phyloP scores from a whole-genome alignment of 495 filamentous ascomycete species.

The Aspergillus ellipticus region DNA sequence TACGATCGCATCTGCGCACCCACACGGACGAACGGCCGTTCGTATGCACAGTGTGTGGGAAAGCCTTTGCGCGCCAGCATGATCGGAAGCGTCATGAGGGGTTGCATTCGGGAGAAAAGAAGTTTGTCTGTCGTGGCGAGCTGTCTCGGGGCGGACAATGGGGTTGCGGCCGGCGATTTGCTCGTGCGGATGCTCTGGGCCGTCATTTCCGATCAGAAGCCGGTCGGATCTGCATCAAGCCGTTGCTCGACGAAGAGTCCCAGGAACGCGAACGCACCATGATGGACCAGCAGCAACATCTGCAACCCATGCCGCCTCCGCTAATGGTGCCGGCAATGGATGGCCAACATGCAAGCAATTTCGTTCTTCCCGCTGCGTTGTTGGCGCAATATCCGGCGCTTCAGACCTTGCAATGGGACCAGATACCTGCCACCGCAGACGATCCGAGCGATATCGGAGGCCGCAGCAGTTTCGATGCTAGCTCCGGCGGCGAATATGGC shows the following conservation, averaged over 20 bases:
- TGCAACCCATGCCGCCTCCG: conserved; percentile 41
- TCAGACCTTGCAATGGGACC: conserved; percentile 76
- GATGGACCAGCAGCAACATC: conserved; percentile 58
- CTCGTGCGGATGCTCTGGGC: conserved; percentile 90
- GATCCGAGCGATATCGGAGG: conserved; percentile 75
- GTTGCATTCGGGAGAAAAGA: conserved; percentile 89
- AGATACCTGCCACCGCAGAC: conserved; percentile 45
- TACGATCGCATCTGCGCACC: conserved; percentile 86
- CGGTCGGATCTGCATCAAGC: conserved; percentile 92
- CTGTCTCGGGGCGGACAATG: conserved; percentile 77
- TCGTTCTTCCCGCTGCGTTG: conserved; percentile 79
- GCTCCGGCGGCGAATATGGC: conserved; percentile 58
- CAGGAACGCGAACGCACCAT: conserved; percentile 66
- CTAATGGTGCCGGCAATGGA: conserved; percentile 43
- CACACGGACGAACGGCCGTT: conserved; percentile 92
- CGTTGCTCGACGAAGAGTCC: conserved; percentile 85
- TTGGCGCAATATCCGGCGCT: conserved; percentile 89
- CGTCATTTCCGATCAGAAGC: conserved; percentile 97
- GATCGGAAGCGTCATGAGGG: conserved; percentile 91
- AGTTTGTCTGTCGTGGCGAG: conserved; percentile 92
- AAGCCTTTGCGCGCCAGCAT: conserved; percentile 93
- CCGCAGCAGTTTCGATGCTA: conserved; percentile 85
- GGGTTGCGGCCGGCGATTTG: conserved; percentile 92
- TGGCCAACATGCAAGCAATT: conserved; percentile 45
- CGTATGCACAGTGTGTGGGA: conserved; percentile 93